Conservation (phyloP, 495 filamentous ascomycete species). For the Schizothecium vesticola region DNA sequence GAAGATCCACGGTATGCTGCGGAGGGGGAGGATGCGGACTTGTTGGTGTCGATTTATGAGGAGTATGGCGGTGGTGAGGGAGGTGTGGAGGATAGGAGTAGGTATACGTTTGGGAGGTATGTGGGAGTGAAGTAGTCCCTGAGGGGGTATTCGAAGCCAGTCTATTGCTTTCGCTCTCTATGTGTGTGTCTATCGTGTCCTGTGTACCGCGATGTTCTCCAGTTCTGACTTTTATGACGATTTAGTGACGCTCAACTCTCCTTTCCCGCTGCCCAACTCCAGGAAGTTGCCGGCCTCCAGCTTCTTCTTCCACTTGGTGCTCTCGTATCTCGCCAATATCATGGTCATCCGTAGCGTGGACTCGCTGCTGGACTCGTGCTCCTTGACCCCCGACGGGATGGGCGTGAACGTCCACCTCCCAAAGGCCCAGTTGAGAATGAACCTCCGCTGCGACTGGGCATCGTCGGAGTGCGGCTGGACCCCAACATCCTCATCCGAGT, state of each 20-base stretch:
- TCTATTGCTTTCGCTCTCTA: background rate
- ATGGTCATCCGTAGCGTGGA: conserved; percentile 70
- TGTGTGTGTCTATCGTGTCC: background rate
- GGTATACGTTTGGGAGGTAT: background rate
- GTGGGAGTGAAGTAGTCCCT: background rate
- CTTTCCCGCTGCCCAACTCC: conserved; percentile 41
- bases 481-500: conserved; percentile 50
- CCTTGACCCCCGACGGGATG: conserved; percentile 37
- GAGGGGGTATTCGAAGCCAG: background rate
- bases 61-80: conserved; percentile 2
- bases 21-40: conserved; percentile 11
- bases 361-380: conserved; percentile 44
- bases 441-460: conserved; percentile 35
- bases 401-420: conserved; percentile 86
- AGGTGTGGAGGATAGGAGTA: background rate
- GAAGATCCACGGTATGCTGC: background rate
- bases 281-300: conserved; percentile 59
- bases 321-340: conserved; percentile 79
- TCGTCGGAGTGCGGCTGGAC: conserved; percentile 5
- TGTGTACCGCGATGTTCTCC: background rate
- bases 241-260: conserved; percentile 40
- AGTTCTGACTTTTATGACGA: conserved; percentile 21
- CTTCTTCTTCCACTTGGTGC: conserved; percentile 82
- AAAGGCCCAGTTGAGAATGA: conserved; percentile 97
- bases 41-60: conserved; percentile 22